A percentile compares a stretch with the other conserved stretches of the same genome.
phyloP scores from a whole-genome alignment of 2,329 filamentous ascomycete species.

The Fusarium sp. region DNA sequence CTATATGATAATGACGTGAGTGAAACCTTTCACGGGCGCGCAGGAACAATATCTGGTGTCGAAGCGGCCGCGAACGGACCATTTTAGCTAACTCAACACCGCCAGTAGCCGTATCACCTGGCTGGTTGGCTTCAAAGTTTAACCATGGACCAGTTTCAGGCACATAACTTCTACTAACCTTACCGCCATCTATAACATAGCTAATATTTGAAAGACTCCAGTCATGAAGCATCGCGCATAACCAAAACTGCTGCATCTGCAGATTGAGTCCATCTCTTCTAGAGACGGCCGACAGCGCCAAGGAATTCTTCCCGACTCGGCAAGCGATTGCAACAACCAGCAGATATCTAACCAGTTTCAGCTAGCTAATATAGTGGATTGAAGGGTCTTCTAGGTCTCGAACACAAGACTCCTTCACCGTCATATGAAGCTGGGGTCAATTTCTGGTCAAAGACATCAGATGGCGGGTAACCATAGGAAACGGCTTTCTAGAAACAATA shows the following conservation, averaged over 20 bases:
- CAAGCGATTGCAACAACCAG: slow-evolving; percentile 5
- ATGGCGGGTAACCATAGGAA: slow-evolving; percentile 18
- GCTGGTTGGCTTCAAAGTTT: not conserved
- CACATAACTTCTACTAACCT: not conserved
- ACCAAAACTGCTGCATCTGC: not conserved
- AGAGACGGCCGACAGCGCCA: not conserved
- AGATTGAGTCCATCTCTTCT: not conserved
- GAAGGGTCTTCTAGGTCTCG: slow-evolving; percentile 18
- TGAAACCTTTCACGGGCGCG: not conserved
- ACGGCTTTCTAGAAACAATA: not conserved
- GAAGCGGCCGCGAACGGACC: not conserved
- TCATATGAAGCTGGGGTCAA: slow-evolving; percentile 13
- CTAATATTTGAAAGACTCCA: not conserved
- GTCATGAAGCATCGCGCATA: slow-evolving; percentile 1
- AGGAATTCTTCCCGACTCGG: slow-evolving; percentile 2
- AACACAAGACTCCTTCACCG: slow-evolving; percentile 3
- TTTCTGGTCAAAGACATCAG: slow-evolving; percentile 5
- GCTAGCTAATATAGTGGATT: slow-evolving; percentile 2
- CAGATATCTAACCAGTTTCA: slow-evolving; percentile 1
- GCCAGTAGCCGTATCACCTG: not conserved
- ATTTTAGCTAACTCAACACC: not conserved
- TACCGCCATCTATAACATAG: not conserved
- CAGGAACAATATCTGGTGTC: not conserved
- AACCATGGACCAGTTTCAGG: not conserved
- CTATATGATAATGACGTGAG: not conserved